A percentile compares a stretch with the other conserved stretches of the same genome.
Conservation (phyloP, 495 filamentous ascomycete genomes). For the Tuber melanosporum region DNA sequence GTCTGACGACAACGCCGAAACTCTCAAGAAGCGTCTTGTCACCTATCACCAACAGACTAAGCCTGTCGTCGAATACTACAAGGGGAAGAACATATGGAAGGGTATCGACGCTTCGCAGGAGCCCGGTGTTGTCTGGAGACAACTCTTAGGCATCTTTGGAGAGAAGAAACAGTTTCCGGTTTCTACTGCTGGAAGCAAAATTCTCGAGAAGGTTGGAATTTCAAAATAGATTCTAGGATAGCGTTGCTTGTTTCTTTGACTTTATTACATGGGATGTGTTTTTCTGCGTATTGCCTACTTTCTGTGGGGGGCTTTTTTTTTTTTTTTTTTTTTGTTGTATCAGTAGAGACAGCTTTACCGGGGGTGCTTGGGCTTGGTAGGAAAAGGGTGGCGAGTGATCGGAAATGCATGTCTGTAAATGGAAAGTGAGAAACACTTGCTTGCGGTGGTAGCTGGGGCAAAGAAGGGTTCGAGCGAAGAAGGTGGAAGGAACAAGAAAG, state of each 20-base stretch:
- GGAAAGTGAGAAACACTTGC: not conserved
- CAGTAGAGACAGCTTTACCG: constrained; percentile 27
- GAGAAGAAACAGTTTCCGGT: constrained; percentile 45
- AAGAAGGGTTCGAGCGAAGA: not conserved
- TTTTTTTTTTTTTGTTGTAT: constrained; percentile 25
- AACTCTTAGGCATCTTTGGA: constrained; percentile 76
- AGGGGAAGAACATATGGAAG: constrained; percentile 93
- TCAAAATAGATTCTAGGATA: constrained; percentile 25
- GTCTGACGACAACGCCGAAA: constrained; percentile 95
- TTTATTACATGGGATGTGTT: constrained; percentile 10
- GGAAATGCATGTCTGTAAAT: not conserved
- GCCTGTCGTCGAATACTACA: constrained; percentile 91
- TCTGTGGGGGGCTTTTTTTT: constrained; percentile 12
- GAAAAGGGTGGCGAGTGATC: not conserved
- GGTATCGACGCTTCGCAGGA: constrained; percentile 94
- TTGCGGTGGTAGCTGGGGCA: not conserved
- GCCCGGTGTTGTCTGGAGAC: constrained; percentile 92
- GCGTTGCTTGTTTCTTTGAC: constrained; percentile 22
- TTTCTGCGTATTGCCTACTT: constrained; percentile 9
- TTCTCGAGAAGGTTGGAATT: constrained; percentile 31
- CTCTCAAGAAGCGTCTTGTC: constrained; percentile 84
- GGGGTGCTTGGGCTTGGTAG: constrained; percentile 10
- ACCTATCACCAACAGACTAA: constrained; percentile 93
- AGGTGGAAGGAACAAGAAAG: not conserved
- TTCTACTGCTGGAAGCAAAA: constrained; percentile 20